phyloP scores from a whole-genome alignment of 805 yeast genomes.

The Candida vartiovaarae region DNA sequence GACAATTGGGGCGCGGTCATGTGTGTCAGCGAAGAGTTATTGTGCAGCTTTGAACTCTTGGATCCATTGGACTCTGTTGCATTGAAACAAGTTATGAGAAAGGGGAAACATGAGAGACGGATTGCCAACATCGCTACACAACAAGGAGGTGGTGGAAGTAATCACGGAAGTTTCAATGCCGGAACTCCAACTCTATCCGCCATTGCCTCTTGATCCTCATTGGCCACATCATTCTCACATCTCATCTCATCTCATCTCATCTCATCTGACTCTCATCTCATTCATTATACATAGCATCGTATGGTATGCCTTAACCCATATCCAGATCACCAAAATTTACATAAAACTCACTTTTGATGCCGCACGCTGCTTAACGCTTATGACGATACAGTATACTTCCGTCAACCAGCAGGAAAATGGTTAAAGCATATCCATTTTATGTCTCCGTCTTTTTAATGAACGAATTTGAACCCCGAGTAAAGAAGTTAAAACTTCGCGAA shows the following conservation, averaged over 20 bases:
- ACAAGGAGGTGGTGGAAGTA: constrained; percentile 14
- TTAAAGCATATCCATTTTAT: too few relatives aligned
- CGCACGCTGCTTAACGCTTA: too few relatives aligned
- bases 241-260: background rate
- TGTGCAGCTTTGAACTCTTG: constrained; percentile 87
- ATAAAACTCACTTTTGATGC: too few relatives aligned
- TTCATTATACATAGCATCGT: background rate
- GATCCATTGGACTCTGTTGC: constrained; percentile 94
- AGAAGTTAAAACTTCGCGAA: too few relatives aligned
- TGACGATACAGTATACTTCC: too few relatives aligned
- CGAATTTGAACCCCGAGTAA: too few relatives aligned
- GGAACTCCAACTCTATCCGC: constrained; percentile 1
- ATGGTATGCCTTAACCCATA: too few relatives aligned
- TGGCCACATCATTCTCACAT: background rate
- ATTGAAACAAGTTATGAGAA: constrained; percentile 88
- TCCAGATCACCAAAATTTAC: too few relatives aligned
- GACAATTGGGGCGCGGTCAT: constrained; percentile 97
- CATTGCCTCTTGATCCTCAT: background rate
- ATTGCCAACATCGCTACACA: constrained; percentile 38
- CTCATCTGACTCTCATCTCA: background rate
- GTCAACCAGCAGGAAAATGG: too few relatives aligned
- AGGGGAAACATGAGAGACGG: constrained; percentile 84
- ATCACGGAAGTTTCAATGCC: constrained; percentile 18
- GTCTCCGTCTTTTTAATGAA: too few relatives aligned
- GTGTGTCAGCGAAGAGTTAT: constrained; percentile 88